These are phyloP conservation scores for Sphaerosporella brunnea DNA, from an alignment of 495 filamentous ascomycete species.

Conservation along the genomic window DNA sequence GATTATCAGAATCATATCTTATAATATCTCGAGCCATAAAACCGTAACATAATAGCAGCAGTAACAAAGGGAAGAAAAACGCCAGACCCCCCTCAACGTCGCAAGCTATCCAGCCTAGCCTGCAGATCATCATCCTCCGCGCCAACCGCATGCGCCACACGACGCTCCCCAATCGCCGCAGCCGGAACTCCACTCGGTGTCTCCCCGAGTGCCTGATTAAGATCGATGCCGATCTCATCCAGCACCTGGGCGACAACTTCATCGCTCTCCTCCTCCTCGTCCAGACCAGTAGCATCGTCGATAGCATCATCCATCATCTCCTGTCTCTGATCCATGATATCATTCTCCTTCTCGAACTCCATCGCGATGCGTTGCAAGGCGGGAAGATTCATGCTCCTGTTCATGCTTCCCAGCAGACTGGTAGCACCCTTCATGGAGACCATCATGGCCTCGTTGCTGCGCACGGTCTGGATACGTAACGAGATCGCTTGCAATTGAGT, in stretches of 20 bases:
- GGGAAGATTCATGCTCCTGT: slow-evolving; percentile 89
- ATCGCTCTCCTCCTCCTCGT: slow-evolving; percentile 77
- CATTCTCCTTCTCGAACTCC: slow-evolving; percentile 98
- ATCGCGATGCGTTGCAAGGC: slow-evolving; percentile 91
- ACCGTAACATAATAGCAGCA: too few species aligned
- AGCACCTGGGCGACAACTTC: slow-evolving; percentile 91
- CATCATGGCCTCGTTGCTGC: slow-evolving; percentile 99
- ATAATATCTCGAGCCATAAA: too few species aligned
- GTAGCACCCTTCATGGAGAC: slow-evolving; percentile 98
- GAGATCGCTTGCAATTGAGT: slow-evolving; percentile 93
- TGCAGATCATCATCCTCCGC: slow-evolving; percentile 56
- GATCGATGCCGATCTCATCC: slow-evolving; percentile 90
- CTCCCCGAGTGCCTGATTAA: slow-evolving; percentile 65
- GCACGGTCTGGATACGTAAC: slow-evolving; percentile 85
- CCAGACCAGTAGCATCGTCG: slow-evolving; percentile 85
- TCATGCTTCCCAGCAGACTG: slow-evolving; percentile 82
- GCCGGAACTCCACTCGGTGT: slow-evolving; percentile 54
- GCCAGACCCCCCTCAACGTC: too few species aligned
- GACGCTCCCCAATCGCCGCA: slow-evolving; percentile 40
- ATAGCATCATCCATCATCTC: slow-evolving; percentile 99
- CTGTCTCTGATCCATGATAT: slow-evolving; percentile 96
- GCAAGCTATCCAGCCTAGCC: slow-evolving; percentile 61
- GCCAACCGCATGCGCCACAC: slow-evolving; percentile 61
- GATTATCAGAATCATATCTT: too few species aligned
- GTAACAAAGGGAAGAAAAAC: too few species aligned